Evolutionary conservation across 148 eudicot genomes (phyloP), one percentile per base, ranked within the genome.

Genomic region (Fagopyrum homotropicum): DNA sequence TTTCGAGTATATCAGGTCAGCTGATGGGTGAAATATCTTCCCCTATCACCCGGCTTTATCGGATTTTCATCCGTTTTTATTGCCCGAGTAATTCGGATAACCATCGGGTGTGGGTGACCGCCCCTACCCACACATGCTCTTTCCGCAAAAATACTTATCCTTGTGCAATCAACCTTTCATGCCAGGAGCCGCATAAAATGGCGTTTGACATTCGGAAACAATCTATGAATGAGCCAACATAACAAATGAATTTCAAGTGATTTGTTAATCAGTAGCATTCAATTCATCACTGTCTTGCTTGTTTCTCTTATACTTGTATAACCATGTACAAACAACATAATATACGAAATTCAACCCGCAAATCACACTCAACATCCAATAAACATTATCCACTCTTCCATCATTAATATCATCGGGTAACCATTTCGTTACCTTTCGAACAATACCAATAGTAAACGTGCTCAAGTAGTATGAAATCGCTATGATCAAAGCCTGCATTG

Each of bases 321-420:
- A 64, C 69, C 69, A 66, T 9, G 85, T 73, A 76, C 80, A 76
- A 0, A 80, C 56, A 26, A 86, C 48, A 86, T 68, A 86, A 69
- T 78, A 83, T 15, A 56, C 79, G 60, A 81, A 86, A 69, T 83
- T 83, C 5, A 80, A 0, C 35, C 71, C 44, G 43, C 85, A 84
- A 9, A 78, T 4, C 30, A 76, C 76, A 29, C 55, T 72, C 4
- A 78, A n/a, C 77, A 80, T 55, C 89, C 85, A 86, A 64, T 80
- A 86, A 35, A 86, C 81, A 73, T 77, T 68, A 60, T 86, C 87
- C 9, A 82, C 10, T 73, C 84, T 84, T 35, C 87, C 89, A 46
- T 78, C 49, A 72, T 80, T 79, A 29, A 82, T 76, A 55, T 84
- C 69, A 72, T 84, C 80, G 5, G 87, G 89, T 51, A 86, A 72